Percentiles rank a stretch among this genome's conserved stretches.
These are phyloP conservation scores for Hypsizygus marmoreus DNA, from an alignment of 768 basidiomycete species.

Conservation along the genomic window DNA sequence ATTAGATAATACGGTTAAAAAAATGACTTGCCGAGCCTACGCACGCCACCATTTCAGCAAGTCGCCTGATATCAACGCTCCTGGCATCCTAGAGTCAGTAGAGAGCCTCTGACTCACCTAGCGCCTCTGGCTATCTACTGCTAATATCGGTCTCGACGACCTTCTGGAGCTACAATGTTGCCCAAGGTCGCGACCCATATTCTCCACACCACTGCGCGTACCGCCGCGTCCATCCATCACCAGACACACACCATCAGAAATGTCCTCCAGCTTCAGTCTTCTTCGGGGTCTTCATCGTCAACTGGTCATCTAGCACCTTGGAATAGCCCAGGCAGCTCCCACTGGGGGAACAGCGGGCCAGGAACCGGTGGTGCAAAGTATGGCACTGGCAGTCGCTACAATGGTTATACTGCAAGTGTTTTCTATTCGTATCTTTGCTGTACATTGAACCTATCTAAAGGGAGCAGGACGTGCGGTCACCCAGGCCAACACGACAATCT, in stretches of 20 bases:
- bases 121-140: slow-evolving; percentile 5
- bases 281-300: slow-evolving; percentile 46
- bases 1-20: no score
- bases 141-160: background rate
- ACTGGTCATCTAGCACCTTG: slow-evolving; percentile 39
- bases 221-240: slow-evolving; percentile 74
- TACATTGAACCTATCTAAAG: slow-evolving; percentile 34
- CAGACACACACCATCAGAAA: slow-evolving; percentile 73
- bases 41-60: slow-evolving; percentile 2
- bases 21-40: slow-evolving; percentile 12
- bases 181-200: slow-evolving; percentile 83
- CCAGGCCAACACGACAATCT: slow-evolving; percentile 57
- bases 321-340: slow-evolving; percentile 51
- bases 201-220: slow-evolving; percentile 74
- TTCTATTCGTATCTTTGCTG: slow-evolving; percentile 1
- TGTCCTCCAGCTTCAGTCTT: slow-evolving; percentile 70
- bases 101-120: background rate
- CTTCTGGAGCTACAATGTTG: slow-evolving; percentile 51
- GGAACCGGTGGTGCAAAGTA: slow-evolving; percentile 76
- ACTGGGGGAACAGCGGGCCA: slow-evolving; percentile 53
- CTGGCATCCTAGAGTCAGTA: background rate
- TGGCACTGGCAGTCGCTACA: slow-evolving; percentile 69
- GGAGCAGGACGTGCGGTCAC: slow-evolving; percentile 71
- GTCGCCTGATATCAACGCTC: background rate
- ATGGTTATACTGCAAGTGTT: slow-evolving; percentile 61